A percentile compares a stretch with the other conserved stretches of the same genome.
phyloP scores from a whole-genome alignment of 371 early-diverging fungal genomes.

The Mucor racemosus region DNA sequence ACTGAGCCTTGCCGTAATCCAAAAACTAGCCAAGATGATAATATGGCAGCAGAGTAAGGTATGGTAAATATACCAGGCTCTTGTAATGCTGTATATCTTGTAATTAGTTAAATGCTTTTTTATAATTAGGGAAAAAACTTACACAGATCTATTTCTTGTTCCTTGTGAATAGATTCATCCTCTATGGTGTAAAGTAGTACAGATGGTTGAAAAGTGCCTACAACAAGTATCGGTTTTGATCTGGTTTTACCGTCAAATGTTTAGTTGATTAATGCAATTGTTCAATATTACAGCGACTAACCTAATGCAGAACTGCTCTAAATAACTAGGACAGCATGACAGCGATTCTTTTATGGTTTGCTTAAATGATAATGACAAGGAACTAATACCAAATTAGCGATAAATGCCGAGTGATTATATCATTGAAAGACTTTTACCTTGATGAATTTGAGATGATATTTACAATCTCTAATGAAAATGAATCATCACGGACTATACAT shows the following conservation, averaged over 20 bases:
- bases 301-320: constrained; percentile 18
- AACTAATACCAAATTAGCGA: not conserved
- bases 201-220: constrained; percentile 25
- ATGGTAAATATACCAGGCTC: constrained; percentile 5
- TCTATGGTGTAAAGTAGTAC: constrained; percentile 18
- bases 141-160: constrained; percentile 26
- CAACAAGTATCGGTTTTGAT: constrained; percentile 9
- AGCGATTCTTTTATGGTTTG: not conserved
- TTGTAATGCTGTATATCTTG: not conserved
- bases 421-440: not conserved
- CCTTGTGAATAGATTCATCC: not conserved
- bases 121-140: not conserved
- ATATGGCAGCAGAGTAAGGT: constrained; percentile 11
- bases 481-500: not conserved
- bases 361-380: not conserved
- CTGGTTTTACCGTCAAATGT: not conserved
- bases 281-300: not conserved
- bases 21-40: constrained; percentile 5
- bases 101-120: not conserved
- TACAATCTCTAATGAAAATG: constrained; percentile 5
- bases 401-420: not conserved
- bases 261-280: too few species aligned
- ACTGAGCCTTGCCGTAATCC: constrained; percentile 23
- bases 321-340: constrained; percentile 18
- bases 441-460: not conserved